A percentile compares a stretch with the other conserved stretches of the same genome.
phyloP scores from a whole-genome alignment of 257 asterid species.

The Scutellaria baicalensis region DNA sequence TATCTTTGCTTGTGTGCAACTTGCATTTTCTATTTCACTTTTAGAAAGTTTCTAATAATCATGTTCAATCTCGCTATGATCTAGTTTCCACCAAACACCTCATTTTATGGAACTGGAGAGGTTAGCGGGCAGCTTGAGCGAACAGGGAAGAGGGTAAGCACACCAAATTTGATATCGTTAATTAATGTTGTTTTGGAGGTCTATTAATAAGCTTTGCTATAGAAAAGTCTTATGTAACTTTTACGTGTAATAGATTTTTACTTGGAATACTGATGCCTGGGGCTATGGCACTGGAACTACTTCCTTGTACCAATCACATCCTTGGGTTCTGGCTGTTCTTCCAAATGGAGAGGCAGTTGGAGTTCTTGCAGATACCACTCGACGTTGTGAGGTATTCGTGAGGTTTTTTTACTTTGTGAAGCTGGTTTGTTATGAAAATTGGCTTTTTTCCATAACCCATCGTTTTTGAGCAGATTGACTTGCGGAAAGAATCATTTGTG shows the following conservation, averaged over 20 bases:
- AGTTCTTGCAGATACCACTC: constrained; percentile 89
- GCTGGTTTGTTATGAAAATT: neutral
- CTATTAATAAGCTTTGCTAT: neutral
- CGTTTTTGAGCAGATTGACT: constrained; percentile 61
- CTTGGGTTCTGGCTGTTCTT: constrained; percentile 91
- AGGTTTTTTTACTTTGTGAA: neutral
- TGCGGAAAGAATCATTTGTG: constrained; percentile 56
- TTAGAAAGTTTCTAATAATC: constrained; percentile 7
- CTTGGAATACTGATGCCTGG: constrained; percentile 97
- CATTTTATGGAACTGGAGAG: constrained; percentile 97
- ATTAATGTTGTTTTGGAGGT: neutral
- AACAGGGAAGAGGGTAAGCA: constrained; percentile 86
- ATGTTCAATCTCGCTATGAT: constrained; percentile 8
- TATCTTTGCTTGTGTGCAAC: neutral
- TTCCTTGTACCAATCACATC: constrained; percentile 96
- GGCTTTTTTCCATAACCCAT: constrained; percentile 7
- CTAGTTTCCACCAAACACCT: constrained; percentile 80
- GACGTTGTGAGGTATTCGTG: constrained; percentile 75
- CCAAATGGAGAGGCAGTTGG: constrained; percentile 87
- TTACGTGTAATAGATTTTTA: constrained; percentile 47
- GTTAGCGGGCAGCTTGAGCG: constrained; percentile 61
- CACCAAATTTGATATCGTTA: neutral
- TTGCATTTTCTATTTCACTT: neutral
- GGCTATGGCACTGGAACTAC: constrained; percentile 91
- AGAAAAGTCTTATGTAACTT: neutral